Evolutionary conservation across 2,329 filamentous ascomycete genomes (phyloP), one percentile per base, ranked within the genome.

Genomic region (Pestalotiopsis sp.): DNA sequence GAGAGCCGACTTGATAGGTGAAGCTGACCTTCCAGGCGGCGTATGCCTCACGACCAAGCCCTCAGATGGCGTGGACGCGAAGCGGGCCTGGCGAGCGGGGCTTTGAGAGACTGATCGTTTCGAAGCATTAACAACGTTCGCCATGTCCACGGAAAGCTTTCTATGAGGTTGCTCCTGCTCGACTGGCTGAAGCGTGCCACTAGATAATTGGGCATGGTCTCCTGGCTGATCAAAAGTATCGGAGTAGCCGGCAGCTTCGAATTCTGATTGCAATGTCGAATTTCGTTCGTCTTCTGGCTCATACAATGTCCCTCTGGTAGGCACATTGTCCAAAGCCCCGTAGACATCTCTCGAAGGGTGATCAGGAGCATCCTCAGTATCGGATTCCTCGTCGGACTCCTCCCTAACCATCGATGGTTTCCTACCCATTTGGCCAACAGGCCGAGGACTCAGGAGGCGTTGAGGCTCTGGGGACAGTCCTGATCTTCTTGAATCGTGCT

Each of bases 1-100:
- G 71, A 95, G 76, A 1, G 92, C 92, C 1, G 92, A 94, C 77
- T 95, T 95, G 60, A 90, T 89, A 11, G 93, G 93, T 0, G 92
- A 94, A 12, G 92, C 82, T 4, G 92, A 93, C 62, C 93, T 86
- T 38, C 89, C 83, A 25, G 91, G 90, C 5, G 92, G 93, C 66
- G 89, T 86, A 75, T 95, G 92, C 71, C 85, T 90, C 36, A 91
- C 83, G 1, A 85, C 80, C 13, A 90, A 77, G 57, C 82, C 86
- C 41, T 89, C 85, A 17, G 88, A 82, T 55, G 75, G 73, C 7
- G 85, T 83, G 11, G 85, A 76, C 1, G 88, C 88, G 77, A 94
- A 94, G 73, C 89, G 91, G 13, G 92, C 88, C 38, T 86, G 89
- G 41, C 92, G 87, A 27, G 83, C 86, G n/a, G 92, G 91, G 72